Percentiles rank a stretch among this genome's conserved stretches.
phyloP scores from a whole-genome alignment of 768 basidiomycete species.

The Naganishia onofrii region DNA sequence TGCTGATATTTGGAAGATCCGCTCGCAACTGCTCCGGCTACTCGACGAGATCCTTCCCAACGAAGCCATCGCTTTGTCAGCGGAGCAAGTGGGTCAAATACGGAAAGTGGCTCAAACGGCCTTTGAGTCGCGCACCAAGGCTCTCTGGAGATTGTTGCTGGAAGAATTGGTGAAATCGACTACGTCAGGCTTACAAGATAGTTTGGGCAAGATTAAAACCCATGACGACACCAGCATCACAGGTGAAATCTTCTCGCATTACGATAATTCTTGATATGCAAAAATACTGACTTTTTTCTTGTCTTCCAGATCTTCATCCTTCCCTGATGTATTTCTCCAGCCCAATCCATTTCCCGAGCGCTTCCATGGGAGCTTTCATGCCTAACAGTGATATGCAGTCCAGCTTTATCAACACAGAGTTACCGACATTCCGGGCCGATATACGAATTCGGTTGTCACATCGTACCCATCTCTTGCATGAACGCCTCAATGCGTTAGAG shows the following conservation, averaged over 20 bases:
- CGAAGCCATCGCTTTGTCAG: conserved; percentile 55
- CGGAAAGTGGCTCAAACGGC: conserved; percentile 59
- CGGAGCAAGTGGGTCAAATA: conserved; percentile 57
- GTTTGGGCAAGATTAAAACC: conserved; percentile 52
- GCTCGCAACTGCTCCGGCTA: conserved; percentile 56
- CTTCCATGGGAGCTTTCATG: conserved; percentile 8
- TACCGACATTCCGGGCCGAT: conserved; percentile 61
- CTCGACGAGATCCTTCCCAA: conserved; percentile 52
- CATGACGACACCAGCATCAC: conserved; percentile 45
- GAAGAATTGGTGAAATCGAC: conserved; percentile 56
- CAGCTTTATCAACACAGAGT: conserved; percentile 38
- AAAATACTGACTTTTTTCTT: no score
- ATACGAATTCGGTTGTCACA: conserved; percentile 66
- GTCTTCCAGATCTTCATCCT: conserved; percentile 58
- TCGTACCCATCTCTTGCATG: conserved; percentile 64
- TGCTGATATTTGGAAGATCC: conserved; percentile 70
- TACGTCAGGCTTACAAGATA: conserved; percentile 39
- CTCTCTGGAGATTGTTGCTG: conserved; percentile 63
- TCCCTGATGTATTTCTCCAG: conserved; percentile 62
- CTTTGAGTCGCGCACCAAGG: conserved; percentile 59
- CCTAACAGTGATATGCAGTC: conserved; percentile 4
- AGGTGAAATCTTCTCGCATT: conserved; percentile 37
- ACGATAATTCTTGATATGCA: no score
- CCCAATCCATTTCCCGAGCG: conserved; percentile 28
- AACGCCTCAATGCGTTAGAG: conserved; percentile 63